Conservation (phyloP, 768 basidiomycete species). For the Lactifluus volemus region DNA sequence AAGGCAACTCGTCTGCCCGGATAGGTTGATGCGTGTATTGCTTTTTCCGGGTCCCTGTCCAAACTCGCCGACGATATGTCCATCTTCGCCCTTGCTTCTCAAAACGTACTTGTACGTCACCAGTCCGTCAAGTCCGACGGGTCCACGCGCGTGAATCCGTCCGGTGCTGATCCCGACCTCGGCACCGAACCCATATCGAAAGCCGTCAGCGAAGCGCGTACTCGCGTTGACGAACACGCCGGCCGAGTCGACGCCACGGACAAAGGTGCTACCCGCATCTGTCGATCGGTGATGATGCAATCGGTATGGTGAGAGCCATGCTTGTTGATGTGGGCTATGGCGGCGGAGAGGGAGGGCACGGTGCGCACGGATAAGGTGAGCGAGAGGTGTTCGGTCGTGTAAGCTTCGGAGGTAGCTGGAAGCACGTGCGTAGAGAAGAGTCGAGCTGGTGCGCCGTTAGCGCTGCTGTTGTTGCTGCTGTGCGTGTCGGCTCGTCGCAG, state of each 20-base stretch:
- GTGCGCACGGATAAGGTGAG: slow-evolving; percentile 74
- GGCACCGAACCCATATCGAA: slow-evolving; percentile 93
- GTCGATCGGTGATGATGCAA: slow-evolving; percentile 80
- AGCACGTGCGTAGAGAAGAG: slow-evolving; percentile 37
- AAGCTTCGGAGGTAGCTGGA: slow-evolving; percentile 52
- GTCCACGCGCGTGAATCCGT: slow-evolving; percentile 91
- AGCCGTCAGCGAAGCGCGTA: slow-evolving; percentile 95
- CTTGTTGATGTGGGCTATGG: slow-evolving; percentile 83
- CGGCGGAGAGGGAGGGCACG: slow-evolving; percentile 60
- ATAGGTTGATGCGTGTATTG: slow-evolving; percentile 57
- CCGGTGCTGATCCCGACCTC: slow-evolving; percentile 98
- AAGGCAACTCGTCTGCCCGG: slow-evolving; percentile 37
- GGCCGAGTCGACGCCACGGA: slow-evolving; percentile 82
- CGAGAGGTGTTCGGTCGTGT: slow-evolving; percentile 82
- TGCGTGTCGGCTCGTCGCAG: slow-evolving; percentile 62
- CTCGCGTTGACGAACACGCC: slow-evolving; percentile 93
- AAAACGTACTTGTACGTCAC: slow-evolving; percentile 97
- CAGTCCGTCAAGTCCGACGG: slow-evolving; percentile 88
- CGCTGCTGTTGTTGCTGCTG: slow-evolving; percentile 39
- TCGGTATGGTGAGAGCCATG: slow-evolving; percentile 97
- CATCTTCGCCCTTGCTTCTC: slow-evolving; percentile 59
- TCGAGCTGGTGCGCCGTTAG: slow-evolving; percentile 18
- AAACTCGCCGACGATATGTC: slow-evolving; percentile 85
- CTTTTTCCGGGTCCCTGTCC: too few species aligned
- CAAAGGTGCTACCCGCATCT: slow-evolving; percentile 58